These are phyloP conservation scores for Diplodia seriata DNA, from an alignment of 2,329 filamentous ascomycete species.

Conservation along the genomic window DNA sequence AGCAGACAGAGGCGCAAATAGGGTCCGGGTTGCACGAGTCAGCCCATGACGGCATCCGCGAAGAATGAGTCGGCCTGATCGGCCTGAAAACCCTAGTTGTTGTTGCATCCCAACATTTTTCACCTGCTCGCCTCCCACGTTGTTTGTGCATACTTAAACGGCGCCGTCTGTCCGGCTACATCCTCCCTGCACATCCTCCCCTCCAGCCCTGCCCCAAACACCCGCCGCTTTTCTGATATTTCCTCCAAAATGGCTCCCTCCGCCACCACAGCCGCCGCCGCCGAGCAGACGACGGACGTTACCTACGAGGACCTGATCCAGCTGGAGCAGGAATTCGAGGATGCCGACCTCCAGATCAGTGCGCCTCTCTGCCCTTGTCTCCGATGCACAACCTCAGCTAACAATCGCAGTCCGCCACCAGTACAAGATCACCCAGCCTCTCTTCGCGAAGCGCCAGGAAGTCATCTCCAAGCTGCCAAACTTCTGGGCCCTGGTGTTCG, in stretches of 20 bases:
- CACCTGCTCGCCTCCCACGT: slow-evolving; percentile 11
- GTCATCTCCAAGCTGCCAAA: slow-evolving; percentile 75
- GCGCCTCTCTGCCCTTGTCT: slow-evolving; percentile 50
- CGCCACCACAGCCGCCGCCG: slow-evolving; percentile 16
- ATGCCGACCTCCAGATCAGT: slow-evolving; percentile 84
- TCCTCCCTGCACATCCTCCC: not conserved
- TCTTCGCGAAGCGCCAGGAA: slow-evolving; percentile 78
- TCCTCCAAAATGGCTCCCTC: slow-evolving; percentile 17
- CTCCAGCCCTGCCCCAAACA: not conserved
- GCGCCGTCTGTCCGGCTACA: slow-evolving; percentile 2
- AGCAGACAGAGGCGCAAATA: not conserved
- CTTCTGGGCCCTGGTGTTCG: slow-evolving; percentile 96
- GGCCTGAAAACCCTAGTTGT: slow-evolving; percentile 32
- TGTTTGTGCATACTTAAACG: slow-evolving; percentile 13
- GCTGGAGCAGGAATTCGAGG: slow-evolving; percentile 83
- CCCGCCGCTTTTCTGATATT: not conserved
- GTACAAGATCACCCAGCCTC: slow-evolving; percentile 68
- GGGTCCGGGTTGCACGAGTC: not conserved
- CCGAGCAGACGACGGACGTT: slow-evolving; percentile 43
- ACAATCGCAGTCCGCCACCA: slow-evolving; percentile 72
- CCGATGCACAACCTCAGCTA: not conserved
- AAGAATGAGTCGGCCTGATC: slow-evolving; percentile 18
- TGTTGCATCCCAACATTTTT: slow-evolving; percentile 33
- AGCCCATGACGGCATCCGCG: slow-evolving; percentile 16
- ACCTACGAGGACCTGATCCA: slow-evolving; percentile 79